Conservation (phyloP, 495 filamentous ascomycete species). For the Aspergillus ostianus region DNA sequence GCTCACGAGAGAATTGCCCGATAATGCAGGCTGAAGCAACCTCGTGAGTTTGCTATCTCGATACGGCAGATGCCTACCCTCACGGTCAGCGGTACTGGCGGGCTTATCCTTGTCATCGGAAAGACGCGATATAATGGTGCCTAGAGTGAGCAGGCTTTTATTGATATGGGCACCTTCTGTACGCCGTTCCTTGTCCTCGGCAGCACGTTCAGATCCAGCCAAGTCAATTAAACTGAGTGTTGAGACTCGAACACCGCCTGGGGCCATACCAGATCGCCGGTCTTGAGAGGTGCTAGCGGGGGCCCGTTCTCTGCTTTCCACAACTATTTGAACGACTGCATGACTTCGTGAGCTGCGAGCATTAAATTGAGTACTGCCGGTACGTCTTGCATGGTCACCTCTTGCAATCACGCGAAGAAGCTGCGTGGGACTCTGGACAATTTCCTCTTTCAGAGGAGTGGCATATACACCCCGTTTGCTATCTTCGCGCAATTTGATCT, state of each 20-base stretch:
- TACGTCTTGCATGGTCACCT: slow-evolving; percentile 85
- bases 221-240: slow-evolving; percentile 95
- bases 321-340: slow-evolving; percentile 97
- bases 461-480: slow-evolving; percentile 96
- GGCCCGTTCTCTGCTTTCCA: slow-evolving; percentile 88
- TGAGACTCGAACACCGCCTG: slow-evolving; percentile 92
- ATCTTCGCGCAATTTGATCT: slow-evolving; percentile 96
- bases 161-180: slow-evolving; percentile 98
- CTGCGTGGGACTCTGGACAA: slow-evolving; percentile 96
- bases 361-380: slow-evolving; percentile 94
- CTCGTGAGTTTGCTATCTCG: slow-evolving; percentile 95
- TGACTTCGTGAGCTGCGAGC: slow-evolving; percentile 94
- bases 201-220: slow-evolving; percentile 92
- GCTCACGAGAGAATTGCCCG: slow-evolving; percentile 90
- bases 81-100: slow-evolving; percentile 69
- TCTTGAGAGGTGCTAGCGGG: slow-evolving; percentile 55
- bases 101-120: slow-evolving; percentile 83
- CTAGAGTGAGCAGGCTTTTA: slow-evolving; percentile 91
- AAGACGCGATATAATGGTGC: slow-evolving; percentile 88
- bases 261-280: slow-evolving; percentile 73
- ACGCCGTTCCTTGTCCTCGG: slow-evolving; percentile 89
- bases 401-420: slow-evolving; percentile 91
- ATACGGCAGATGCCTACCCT: slow-evolving; percentile 89
- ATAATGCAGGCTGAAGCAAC: slow-evolving; percentile 87
- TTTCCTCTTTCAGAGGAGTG: slow-evolving; percentile 94